Evolutionary conservation across 495 filamentous ascomycete species (phyloP).

Genomic region (Tetracladium marchalianum): DNA sequence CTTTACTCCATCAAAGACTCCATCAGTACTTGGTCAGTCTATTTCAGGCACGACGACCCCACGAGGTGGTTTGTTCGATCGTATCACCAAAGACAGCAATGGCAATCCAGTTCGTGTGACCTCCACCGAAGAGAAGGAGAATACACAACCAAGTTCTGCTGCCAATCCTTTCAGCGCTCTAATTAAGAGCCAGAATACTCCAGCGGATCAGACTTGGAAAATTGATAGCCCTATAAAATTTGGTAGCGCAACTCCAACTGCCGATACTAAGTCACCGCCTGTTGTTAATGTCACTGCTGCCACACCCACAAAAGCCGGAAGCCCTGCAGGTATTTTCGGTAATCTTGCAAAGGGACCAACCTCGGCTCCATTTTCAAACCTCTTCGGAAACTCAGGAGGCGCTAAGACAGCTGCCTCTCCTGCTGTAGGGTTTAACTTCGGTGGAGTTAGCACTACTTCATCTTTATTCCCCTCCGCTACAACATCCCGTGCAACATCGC

Average conservation of each 20-base stretch:
- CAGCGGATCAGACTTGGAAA: constrained; percentile 40
- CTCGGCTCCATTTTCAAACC: constrained; percentile 4
- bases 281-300: constrained; percentile 25
- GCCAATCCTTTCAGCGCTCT: constrained; percentile 17
- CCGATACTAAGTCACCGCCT: constrained; percentile 14
- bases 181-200: constrained; percentile 13
- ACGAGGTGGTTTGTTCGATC: constrained; percentile 37
- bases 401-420: constrained; percentile 5
- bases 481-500: constrained; percentile 39
- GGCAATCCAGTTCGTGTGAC: constrained; percentile 27
- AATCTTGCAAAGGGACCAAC: neutral
- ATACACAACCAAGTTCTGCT: constrained; percentile 14
- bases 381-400: constrained; percentile 7
- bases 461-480: constrained; percentile 28
- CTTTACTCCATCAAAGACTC: constrained; percentile 11
- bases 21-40: constrained; percentile 6
- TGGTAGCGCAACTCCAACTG: constrained; percentile 9
- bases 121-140: constrained; percentile 21
- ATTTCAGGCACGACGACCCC: constrained; percentile 9
- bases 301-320: constrained; percentile 22
- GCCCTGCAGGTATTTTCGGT: constrained; percentile 3
- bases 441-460: constrained; percentile 23
- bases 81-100: constrained; percentile 31
- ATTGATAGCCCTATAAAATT: constrained; percentile 41
- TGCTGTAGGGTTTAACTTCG: constrained; percentile 23